Base-by-base conservation (phyloP, 345 rosid species). In the Viola odorata region DNA sequence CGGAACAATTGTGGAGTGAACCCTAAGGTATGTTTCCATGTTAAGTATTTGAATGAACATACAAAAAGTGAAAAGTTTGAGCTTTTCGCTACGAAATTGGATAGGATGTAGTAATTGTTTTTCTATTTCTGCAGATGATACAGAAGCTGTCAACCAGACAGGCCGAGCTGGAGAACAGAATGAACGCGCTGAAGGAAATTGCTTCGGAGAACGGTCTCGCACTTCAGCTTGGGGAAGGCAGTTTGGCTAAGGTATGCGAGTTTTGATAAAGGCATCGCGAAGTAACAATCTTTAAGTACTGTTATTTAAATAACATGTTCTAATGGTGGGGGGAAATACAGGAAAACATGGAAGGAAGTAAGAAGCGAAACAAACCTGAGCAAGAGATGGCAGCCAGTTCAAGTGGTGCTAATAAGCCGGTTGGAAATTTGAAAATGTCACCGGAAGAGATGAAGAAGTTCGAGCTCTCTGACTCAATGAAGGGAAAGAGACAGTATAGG, bases 1-100 rank as follows among this genome's bases (percentile, higher is more conserved):
- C 88, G 96, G 39, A 84, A 69, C 74, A 79, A 86, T 55, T 81
- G 96, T 69, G 86, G 82, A 1, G 97, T 94, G 12, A 81, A 77
- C 71, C 66, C 72, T 5, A 82, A 54, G 82, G 98, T 89, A 76
- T 39, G n/a, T 58, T 37, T 42, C 37, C 38, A 7, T 23, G 49
- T 55, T 38, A 7, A 10, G 3, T 13, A 15, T 44, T 37, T n/a
- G 12, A 42, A 42, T 0, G 45, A 42, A 42, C 45, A 42, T 7
- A 42, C 47, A 42, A 10, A 5, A 5, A 5, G 5, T 42, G 47
- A 44, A 44, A 44, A 6, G 12, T 6, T 44, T 44, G 1, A 44
- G 12, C 47, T 6, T n/a, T n/a, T 6, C 47, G 12, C 47, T 6
- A 11, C 7, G 12, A 44, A 1, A 44, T 6, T 1, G 3, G 12